Conservation (phyloP, 495 filamentous ascomycete genomes). For the Chaetomium cochliodes region DNA sequence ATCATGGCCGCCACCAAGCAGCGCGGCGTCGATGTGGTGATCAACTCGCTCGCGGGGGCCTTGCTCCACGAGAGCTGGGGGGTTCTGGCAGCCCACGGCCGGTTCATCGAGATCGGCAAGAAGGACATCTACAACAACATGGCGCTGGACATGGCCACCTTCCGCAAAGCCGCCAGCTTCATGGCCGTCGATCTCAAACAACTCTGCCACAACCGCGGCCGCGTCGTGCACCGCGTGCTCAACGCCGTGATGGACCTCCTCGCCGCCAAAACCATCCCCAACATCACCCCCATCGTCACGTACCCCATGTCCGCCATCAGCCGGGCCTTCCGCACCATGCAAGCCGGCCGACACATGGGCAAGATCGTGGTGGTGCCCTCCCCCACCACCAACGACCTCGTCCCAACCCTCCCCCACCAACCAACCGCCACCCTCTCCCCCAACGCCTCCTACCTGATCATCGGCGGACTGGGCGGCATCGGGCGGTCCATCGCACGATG, state of each 20-base stretch:
- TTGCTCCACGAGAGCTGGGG: background rate
- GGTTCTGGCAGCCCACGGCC: background rate
- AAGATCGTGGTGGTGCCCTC: constrained; percentile 49
- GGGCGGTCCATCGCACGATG: constrained; percentile 57
- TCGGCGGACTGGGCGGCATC: constrained; percentile 62
- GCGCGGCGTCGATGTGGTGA: background rate
- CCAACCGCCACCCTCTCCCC: too few relatives aligned
- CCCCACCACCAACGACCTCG: constrained; percentile 11
- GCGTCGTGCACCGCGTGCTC: too few relatives aligned
- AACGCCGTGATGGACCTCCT: too few relatives aligned
- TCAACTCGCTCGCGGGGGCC: background rate
- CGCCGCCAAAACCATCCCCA: too few relatives aligned
- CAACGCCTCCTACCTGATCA: constrained; percentile 56
- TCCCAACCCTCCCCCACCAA: too few relatives aligned
- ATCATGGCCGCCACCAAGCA: background rate
- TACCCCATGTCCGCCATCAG: background rate
- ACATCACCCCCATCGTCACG: background rate
- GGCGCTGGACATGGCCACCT: background rate
- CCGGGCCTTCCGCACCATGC: constrained; percentile 31
- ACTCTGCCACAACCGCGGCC: too few relatives aligned
- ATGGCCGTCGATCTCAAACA: background rate
- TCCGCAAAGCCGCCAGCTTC: background rate
- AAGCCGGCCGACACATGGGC: constrained; percentile 50
- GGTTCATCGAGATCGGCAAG: background rate
- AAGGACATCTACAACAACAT: background rate